Percentiles rank a stretch among this genome's conserved stretches.
These are phyloP conservation scores for Cyberlindnera mississippiensis DNA, from an alignment of 805 yeast genomes.

Conservation along the genomic window DNA sequence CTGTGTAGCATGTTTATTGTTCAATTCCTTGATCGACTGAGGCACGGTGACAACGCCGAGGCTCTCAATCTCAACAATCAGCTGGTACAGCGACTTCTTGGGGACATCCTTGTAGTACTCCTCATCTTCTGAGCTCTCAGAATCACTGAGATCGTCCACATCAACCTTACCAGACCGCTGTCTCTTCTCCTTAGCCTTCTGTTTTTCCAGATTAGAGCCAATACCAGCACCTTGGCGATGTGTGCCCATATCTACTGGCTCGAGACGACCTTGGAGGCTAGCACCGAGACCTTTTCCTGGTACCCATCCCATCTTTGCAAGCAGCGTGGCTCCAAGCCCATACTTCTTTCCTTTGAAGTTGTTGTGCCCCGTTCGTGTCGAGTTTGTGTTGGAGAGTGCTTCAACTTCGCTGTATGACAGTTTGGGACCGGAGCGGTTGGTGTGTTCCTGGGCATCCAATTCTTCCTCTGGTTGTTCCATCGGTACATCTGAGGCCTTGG, in stretches of 20 bases:
- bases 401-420: conserved; percentile 11
- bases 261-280: conserved; percentile 63
- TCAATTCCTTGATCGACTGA: conserved; percentile 17
- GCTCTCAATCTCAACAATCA: conserved; percentile 22
- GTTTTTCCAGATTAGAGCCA: conserved; percentile 47
- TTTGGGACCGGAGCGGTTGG: conserved; percentile 27
- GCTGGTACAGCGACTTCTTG: conserved; percentile 25
- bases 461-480: neutral
- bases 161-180: conserved; percentile 1
- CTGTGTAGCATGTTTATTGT: conserved; percentile 24
- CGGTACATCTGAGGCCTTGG: conserved; percentile 1
- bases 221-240: conserved; percentile 64
- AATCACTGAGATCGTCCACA: conserved; percentile 6
- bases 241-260: conserved; percentile 71
- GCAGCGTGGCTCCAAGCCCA: conserved; percentile 80
- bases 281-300: conserved; percentile 85
- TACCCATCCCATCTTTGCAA: conserved; percentile 83
- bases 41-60: conserved; percentile 22
- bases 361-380: conserved; percentile 7
- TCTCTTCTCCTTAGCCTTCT: conserved; percentile 4
- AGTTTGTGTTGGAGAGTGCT: conserved; percentile 8
- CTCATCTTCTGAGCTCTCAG: conserved; percentile 21
- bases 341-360: conserved; percentile 36
- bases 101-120: conserved; percentile 26
- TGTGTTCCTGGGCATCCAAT: neutral